A percentile compares a stretch with the other conserved stretches of the same genome.
These are phyloP conservation scores for Vitis rotundifolia DNA, from an alignment of 164 flowering plant species.

Conservation along the genomic window DNA sequence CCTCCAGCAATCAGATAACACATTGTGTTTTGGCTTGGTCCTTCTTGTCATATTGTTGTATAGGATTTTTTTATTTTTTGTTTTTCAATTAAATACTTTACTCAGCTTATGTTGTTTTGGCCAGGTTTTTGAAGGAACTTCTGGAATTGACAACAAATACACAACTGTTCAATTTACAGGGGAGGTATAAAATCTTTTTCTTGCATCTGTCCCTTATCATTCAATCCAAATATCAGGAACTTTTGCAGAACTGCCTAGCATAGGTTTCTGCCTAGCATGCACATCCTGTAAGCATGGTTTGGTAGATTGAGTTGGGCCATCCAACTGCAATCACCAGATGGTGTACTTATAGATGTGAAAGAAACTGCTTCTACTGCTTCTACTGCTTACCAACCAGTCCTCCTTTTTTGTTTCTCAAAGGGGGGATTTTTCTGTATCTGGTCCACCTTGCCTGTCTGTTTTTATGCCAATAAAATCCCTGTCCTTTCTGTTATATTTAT, in stretches of 20 bases:
- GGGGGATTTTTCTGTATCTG: too few relatives aligned
- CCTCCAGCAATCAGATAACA: neutral
- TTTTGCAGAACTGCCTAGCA: neutral
- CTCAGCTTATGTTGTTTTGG: conserved; percentile 11
- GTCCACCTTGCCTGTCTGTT: too few relatives aligned
- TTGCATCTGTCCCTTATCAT: neutral
- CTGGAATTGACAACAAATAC: conserved; percentile 96
- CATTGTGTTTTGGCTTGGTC: neutral
- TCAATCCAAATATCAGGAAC: neutral
- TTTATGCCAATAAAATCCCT: too few relatives aligned
- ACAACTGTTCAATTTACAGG: conserved; percentile 99
- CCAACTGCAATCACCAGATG: neutral
- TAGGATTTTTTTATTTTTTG: too few relatives aligned
- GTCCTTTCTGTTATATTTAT: too few relatives aligned
- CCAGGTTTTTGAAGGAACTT: conserved; percentile 98
- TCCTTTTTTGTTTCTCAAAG: too few relatives aligned
- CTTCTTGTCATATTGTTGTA: neutral
- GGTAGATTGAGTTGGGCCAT: neutral
- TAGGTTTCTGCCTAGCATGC: neutral
- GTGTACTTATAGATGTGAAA: neutral
- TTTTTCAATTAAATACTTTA: neutral
- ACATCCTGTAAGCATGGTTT: neutral
- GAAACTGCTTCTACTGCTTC: too few relatives aligned
- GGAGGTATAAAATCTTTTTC: conserved; percentile 52
- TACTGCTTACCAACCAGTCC: too few relatives aligned